Conservation (phyloP, 176 grass and related monocot species). For the Saccharum officinarum region DNA sequence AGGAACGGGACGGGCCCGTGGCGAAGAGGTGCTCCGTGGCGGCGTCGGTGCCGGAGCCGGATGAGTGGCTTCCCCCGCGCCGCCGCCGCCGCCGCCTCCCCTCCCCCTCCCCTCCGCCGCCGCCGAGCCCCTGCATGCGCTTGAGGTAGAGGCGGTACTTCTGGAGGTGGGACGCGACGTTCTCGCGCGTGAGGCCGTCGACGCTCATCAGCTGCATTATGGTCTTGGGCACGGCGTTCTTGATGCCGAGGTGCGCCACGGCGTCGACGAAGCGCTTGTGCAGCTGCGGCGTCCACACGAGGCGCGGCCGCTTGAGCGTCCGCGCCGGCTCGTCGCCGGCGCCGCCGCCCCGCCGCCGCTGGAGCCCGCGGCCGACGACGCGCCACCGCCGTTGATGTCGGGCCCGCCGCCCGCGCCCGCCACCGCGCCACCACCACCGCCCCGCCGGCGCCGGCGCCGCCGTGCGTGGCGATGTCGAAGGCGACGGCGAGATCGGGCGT, state of each 20-base stretch:
- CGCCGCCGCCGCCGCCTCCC: not conserved
- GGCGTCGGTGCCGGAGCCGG: conserved; percentile 57
- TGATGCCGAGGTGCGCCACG: conserved; percentile 87
- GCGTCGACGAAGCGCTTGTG: conserved; percentile 93
- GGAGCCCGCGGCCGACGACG: conserved; percentile 52
- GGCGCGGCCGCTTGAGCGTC: conserved; percentile 80
- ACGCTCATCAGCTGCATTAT: conserved; percentile 98
- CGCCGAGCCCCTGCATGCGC: conserved; percentile 74
- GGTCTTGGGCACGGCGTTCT: conserved; percentile 95
- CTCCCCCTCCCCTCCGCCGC: conserved; percentile 29
- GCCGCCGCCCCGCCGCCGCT: conserved; percentile 49
- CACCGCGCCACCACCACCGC: not conserved
- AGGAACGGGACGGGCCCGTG: conserved; percentile 68
- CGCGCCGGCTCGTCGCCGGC: conserved; percentile 68
- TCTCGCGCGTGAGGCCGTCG: conserved; percentile 90
- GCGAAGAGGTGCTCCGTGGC: conserved; percentile 84
- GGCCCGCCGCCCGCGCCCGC: not conserved
- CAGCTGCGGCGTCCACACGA: conserved; percentile 93
- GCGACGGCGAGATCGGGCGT: conserved; percentile 83
- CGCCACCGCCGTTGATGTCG: conserved; percentile 63
- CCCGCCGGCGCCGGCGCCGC: conserved; percentile 13
- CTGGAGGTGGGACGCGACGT: conserved; percentile 89
- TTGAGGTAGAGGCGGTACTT: conserved; percentile 91
- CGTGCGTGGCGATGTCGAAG: conserved; percentile 73
- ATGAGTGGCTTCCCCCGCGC: conserved; percentile 45